Conservation (phyloP, 805 yeast species). For the Soucietia sequanensis region DNA sequence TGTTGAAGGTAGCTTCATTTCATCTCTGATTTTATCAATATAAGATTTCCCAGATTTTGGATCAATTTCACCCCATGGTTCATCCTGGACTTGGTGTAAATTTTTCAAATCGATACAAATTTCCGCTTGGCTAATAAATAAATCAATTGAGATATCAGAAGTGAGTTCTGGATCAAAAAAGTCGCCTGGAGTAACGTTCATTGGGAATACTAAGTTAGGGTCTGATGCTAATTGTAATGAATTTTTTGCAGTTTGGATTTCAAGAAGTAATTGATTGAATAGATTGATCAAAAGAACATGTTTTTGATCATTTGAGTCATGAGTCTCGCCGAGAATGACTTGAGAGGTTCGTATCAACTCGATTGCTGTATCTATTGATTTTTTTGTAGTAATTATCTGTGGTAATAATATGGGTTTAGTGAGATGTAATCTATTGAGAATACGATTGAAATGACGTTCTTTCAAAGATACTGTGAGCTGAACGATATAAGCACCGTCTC, state of each 20-base stretch:
- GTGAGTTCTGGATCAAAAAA: conserved; percentile 50
- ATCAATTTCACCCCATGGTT: conserved; percentile 64
- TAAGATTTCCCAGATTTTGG: conserved; percentile 46
- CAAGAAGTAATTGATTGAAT: conserved; percentile 28
- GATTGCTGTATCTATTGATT: conserved; percentile 36
- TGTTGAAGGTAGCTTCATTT: conserved; percentile 39
- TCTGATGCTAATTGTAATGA: conserved; percentile 42
- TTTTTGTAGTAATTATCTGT: conserved; percentile 49
- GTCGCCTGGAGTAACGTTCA: conserved; percentile 37
- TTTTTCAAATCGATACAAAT: conserved; percentile 58
- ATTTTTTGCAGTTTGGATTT: conserved; percentile 37
- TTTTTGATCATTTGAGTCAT: conserved; percentile 7
- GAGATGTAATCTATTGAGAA: conserved; percentile 25
- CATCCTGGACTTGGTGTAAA: conserved; percentile 46
- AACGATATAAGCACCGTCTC: conserved; percentile 54
- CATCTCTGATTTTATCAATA: conserved; percentile 57
- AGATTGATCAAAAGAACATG: conserved; percentile 19
- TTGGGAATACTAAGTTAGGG: conserved; percentile 57
- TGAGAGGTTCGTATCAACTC: conserved; percentile 18
- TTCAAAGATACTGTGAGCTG: conserved; percentile 45
- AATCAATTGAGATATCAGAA: conserved; percentile 50
- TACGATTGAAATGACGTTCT: conserved; percentile 39
- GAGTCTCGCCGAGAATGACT: conserved; percentile 9
- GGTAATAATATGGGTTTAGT: conserved; percentile 36
- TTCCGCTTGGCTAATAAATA: conserved; percentile 61